phyloP scores from a whole-genome alignment of 2,329 filamentous ascomycete species.

The Plectosphaerella cucumerina region DNA sequence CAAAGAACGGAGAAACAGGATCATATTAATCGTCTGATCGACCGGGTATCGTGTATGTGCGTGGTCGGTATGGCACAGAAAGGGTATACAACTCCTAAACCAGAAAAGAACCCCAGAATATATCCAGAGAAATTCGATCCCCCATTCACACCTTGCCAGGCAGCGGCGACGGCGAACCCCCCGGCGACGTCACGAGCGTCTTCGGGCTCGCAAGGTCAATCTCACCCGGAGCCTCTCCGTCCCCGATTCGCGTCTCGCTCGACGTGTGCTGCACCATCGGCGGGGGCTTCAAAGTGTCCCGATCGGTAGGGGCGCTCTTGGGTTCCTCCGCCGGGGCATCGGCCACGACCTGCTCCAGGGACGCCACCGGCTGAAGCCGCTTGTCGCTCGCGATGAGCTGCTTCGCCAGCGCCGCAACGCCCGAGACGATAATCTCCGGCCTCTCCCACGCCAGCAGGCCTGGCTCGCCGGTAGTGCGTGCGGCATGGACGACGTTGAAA shows the following conservation, averaged over 20 bases:
- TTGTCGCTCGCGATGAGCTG: constrained; percentile 31
- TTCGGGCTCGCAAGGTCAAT: constrained; percentile 11
- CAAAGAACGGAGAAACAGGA: too few relatives aligned
- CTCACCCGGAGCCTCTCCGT: constrained; percentile 2
- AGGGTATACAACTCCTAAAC: not conserved
- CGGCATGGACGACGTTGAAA: constrained; percentile 38
- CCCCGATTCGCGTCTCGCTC: constrained; percentile 3
- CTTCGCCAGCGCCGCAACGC: constrained; percentile 34
- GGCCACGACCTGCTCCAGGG: constrained; percentile 28
- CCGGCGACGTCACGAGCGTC: constrained; percentile 9
- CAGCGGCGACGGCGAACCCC: not conserved
- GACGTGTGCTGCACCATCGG: not conserved
- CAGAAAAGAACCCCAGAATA: not conserved
- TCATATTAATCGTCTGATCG: too few relatives aligned
- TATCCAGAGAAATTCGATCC: not conserved
- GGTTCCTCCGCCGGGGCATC: constrained; percentile 1
- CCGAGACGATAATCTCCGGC: constrained; percentile 39
- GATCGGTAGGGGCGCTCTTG: not conserved
- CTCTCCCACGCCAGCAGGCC: constrained; percentile 45
- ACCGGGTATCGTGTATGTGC: too few relatives aligned
- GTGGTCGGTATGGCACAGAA: not conserved
- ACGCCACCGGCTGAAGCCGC: constrained; percentile 26
- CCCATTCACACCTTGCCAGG: too few relatives aligned
- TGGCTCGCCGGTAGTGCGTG: constrained; percentile 32
- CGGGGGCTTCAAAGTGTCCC: not conserved